phyloP scores from a whole-genome alignment of 2,329 filamentous ascomycete genomes.

The Colletotrichum sp. region DNA sequence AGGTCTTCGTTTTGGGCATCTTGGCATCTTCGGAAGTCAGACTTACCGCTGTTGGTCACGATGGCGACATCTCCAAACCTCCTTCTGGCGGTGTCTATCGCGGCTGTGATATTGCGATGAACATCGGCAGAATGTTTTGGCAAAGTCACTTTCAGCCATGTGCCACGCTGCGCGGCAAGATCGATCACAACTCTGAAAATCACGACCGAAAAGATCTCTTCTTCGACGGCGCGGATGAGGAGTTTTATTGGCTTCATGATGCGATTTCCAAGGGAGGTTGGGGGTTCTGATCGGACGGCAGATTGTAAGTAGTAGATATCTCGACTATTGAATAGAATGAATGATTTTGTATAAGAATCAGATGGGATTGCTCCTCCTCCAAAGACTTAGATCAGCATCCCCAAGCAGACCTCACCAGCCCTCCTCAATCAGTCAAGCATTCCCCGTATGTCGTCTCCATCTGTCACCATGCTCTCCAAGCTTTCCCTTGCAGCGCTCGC shows the following conservation, averaged over 20 bases:
- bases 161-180: not conserved
- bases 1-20: not conserved
- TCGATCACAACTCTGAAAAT: not conserved
- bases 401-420: not conserved
- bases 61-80: not conserved
- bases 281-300: not conserved
- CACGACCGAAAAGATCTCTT: not conserved
- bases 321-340: not conserved
- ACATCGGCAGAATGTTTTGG: not conserved
- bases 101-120: not conserved
- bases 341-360: not conserved
- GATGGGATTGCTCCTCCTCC: not conserved
- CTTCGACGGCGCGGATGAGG: not conserved
- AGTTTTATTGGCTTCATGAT: not conserved
- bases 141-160: not conserved
- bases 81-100: not conserved
- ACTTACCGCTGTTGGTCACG: not conserved
- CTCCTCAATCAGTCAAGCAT: not conserved
- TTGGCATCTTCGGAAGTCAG: not conserved
- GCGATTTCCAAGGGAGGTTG: not conserved
- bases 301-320: not conserved
- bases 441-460: not conserved
- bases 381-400: not conserved
- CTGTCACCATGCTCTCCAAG: not conserved
- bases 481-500: not conserved